phyloP scores from a whole-genome alignment of 768 basidiomycete genomes.

The Psilocybe tampanensis region DNA sequence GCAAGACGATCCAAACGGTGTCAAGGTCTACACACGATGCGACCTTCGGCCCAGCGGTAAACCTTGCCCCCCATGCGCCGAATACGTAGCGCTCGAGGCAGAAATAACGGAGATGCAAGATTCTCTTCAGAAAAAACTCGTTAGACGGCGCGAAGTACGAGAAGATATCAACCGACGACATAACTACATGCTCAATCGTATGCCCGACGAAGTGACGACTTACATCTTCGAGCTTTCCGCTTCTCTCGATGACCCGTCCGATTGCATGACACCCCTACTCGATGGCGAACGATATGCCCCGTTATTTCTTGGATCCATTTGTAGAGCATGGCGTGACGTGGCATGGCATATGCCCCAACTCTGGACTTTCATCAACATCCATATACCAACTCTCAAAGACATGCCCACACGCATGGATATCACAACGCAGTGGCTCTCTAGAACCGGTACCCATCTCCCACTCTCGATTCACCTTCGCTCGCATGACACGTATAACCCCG shows the following conservation, averaged over 20 bases:
- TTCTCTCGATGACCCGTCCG: neutral
- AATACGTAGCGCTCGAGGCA: neutral
- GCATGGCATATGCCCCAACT: slow-evolving; percentile 3
- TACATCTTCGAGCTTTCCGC: neutral
- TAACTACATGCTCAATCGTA: neutral
- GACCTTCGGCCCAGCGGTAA: neutral
- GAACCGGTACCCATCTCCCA: no score
- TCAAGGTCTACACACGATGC: neutral
- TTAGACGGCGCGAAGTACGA: neutral
- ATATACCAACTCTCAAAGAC: no score
- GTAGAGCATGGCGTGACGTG: slow-evolving; percentile 4
- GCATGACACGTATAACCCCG: no score
- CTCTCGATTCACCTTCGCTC: no score
- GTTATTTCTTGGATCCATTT: slow-evolving; percentile 1
- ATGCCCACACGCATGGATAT: no score
- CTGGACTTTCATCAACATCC: neutral
- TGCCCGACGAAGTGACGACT: neutral
- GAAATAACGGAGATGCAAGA: neutral
- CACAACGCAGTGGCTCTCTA: no score
- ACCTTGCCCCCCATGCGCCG: neutral
- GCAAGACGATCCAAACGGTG: neutral
- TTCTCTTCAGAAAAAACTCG: neutral
- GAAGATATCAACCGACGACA: neutral
- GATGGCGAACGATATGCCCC: neutral
- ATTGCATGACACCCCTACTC: neutral